These are phyloP conservation scores for Ophiostoma montium DNA, from an alignment of 2,329 filamentous ascomycete species.

Conservation along the genomic window DNA sequence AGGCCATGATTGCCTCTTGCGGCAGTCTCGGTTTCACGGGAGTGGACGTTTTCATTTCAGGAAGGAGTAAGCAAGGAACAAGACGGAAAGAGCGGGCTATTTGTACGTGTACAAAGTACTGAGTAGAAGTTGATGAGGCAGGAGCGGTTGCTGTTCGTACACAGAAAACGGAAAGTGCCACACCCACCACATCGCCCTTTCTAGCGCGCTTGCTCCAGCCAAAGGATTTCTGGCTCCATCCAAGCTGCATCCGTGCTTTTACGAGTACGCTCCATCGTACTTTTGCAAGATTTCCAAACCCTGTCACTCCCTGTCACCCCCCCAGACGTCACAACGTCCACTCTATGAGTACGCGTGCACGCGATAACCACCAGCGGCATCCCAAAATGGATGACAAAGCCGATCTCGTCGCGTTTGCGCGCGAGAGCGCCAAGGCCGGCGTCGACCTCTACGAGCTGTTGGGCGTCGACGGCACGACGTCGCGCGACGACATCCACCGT, in stretches of 20 bases:
- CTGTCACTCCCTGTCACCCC: too few species aligned
- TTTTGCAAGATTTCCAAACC: too few species aligned
- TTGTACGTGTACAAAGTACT: too few species aligned
- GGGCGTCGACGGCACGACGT: slow-evolving; percentile 47
- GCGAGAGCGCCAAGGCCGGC: slow-evolving; percentile 45
- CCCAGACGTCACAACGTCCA: too few species aligned
- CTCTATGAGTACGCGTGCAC: too few species aligned
- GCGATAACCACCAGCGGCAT: background rate
- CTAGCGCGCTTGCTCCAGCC: background rate
- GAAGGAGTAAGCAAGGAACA: background rate
- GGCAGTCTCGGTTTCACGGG: background rate
- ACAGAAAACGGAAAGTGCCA: too few species aligned
- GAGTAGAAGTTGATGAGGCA: too few species aligned
- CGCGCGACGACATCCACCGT: slow-evolving; percentile 61
- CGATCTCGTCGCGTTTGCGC: slow-evolving; percentile 37
- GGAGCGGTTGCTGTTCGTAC: too few species aligned
- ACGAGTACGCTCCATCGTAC: background rate
- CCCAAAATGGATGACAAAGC: slow-evolving; percentile 20
- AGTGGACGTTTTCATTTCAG: background rate
- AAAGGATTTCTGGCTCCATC: background rate
- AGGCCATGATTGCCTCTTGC: background rate
- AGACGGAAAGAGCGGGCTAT: too few species aligned
- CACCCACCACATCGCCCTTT: too few species aligned
- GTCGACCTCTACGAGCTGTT: slow-evolving; percentile 70
- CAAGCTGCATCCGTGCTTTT: background rate